phyloP scores from a whole-genome alignment of 768 basidiomycete species.

The Phanerodontia chrysosporium region DNA sequence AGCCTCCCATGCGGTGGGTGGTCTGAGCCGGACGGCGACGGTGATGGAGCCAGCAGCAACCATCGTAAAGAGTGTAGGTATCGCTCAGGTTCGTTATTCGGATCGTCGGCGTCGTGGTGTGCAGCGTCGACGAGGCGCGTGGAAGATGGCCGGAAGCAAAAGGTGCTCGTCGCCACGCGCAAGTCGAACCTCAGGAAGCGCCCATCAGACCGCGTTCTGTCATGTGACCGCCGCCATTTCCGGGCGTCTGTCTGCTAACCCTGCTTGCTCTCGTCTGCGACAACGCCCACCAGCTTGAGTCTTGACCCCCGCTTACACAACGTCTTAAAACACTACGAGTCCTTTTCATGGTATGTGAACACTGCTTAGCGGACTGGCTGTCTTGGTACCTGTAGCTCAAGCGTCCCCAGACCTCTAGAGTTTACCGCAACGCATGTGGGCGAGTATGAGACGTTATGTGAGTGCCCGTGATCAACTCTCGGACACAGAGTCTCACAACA shows the following conservation, averaged over 20 bases:
- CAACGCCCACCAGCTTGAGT: neutral
- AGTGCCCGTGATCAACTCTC: neutral
- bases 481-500: neutral
- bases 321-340: neutral
- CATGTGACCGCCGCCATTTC: neutral
- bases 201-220: neutral
- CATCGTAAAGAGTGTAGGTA: slow-evolving; percentile 35
- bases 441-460: neutral
- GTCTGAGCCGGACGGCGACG: slow-evolving; percentile 89
- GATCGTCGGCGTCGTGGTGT: neutral
- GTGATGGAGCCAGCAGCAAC: slow-evolving; percentile 85
- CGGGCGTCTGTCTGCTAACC: too few species aligned
- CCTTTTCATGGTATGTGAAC: neutral
- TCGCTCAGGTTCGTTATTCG: neutral
- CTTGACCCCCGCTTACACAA: too few species aligned
- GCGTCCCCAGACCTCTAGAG: neutral
- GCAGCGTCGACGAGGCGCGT: neutral
- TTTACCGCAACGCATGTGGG: neutral
- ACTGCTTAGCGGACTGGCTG: too few species aligned
- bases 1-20: slow-evolving; percentile 81
- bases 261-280: too few species aligned
- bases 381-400: neutral
- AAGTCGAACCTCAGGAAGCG: slow-evolving; percentile 3
- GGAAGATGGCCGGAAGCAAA: slow-evolving; percentile 1
- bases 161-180: neutral